Conservation (phyloP, 2,329 filamentous ascomycete genomes). For the Pseudocercospora eumusae region DNA sequence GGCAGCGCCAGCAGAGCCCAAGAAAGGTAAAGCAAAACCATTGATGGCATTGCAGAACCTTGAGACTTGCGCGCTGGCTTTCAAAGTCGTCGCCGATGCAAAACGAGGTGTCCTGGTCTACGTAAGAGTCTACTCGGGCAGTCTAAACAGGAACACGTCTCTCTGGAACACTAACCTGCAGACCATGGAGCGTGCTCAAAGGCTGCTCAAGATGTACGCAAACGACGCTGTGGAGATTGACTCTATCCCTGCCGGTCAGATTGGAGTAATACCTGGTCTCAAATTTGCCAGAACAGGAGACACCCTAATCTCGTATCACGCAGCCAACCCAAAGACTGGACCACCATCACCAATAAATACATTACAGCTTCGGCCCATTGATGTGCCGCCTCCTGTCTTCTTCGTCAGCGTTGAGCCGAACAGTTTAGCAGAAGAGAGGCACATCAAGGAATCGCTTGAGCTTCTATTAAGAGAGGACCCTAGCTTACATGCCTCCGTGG, state of each 20-base stretch:
- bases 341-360: conserved; percentile 69
- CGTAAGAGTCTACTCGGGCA: conserved; percentile 86
- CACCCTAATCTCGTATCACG: conserved; percentile 75
- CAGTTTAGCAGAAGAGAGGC: conserved; percentile 75
- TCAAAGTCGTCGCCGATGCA: conserved; percentile 91
- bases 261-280: conserved; percentile 87
- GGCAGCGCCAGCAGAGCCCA: conserved; percentile 28
- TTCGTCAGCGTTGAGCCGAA: conserved; percentile 90
- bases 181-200: conserved; percentile 75
- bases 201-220: conserved; percentile 86
- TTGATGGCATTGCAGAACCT: conserved; percentile 60
- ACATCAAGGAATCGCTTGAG: conserved; percentile 72
- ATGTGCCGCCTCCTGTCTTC: conserved; percentile 90
- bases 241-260: conserved; percentile 80
- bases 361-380: conserved; percentile 81
- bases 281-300: conserved; percentile 93
- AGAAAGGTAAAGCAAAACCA: conserved; percentile 41
- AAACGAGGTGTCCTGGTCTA: conserved; percentile 87
- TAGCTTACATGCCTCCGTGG: conserved; percentile 78
- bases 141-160: conserved; percentile 69
- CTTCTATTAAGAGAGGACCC: conserved; percentile 88
- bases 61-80: conserved; percentile 68
- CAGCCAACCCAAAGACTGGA: conserved; percentile 60
- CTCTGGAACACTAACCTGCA: conserved; percentile 87
- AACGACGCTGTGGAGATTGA: conserved; percentile 82